phyloP scores from a whole-genome alignment of 2,329 filamentous ascomycete genomes.

The Colletotrichum cordylinicola region DNA sequence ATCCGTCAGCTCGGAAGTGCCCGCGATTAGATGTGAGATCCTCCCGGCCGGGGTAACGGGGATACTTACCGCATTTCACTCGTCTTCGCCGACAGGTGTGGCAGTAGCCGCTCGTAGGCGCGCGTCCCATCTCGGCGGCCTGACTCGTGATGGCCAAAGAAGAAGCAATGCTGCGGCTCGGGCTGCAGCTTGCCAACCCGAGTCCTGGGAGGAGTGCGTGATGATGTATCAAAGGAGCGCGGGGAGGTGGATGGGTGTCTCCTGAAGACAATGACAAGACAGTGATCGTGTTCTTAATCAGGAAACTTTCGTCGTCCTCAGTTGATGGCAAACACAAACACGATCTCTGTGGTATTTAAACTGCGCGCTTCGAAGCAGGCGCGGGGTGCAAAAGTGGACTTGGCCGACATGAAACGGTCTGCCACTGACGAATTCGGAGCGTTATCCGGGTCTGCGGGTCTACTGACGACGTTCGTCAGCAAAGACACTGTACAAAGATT shows the following conservation, averaged over 20 bases:
- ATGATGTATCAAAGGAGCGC: not conserved
- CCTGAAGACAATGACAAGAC: not conserved
- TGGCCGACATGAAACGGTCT: not conserved
- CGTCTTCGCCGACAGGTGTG: conserved; percentile 6
- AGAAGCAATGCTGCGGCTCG: not conserved
- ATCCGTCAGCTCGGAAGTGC: not conserved
- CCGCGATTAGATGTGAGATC: not conserved
- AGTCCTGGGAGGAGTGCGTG: not conserved
- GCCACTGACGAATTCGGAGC: not conserved
- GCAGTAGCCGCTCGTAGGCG: conserved; percentile 8
- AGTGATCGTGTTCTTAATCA: not conserved
- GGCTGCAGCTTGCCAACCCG: not conserved
- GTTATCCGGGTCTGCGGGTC: not conserved
- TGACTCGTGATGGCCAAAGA: not conserved
- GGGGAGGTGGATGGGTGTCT: not conserved
- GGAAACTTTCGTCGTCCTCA: not conserved
- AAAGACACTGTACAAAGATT: not conserved
- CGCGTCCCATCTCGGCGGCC: not conserved
- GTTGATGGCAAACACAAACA: not conserved
- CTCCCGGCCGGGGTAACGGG: not conserved
- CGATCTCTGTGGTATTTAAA: not conserved
- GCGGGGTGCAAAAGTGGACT: not conserved
- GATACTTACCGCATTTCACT: conserved; percentile 5
- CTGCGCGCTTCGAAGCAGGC: not conserved
- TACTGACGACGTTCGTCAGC: not conserved